Conservation (phyloP, 2,329 filamentous ascomycete genomes). For the Cordyceps tenuipes region DNA sequence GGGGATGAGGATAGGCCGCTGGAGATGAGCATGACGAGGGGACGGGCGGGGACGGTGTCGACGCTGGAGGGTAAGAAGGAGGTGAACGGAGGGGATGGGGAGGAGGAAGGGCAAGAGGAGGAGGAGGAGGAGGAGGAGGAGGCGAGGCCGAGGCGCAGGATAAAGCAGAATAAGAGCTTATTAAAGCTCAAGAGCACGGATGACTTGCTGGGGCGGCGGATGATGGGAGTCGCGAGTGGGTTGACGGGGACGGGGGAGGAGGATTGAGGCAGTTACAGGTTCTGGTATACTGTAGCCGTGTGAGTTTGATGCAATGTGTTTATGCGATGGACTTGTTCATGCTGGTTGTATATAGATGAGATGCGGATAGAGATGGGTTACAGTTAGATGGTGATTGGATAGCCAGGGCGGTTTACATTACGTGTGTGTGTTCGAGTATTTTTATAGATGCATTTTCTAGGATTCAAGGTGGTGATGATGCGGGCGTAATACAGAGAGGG, state of each 20-base stretch:
- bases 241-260: constrained; percentile 34
- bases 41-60: constrained; percentile 16
- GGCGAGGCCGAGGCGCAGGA: constrained; percentile 1
- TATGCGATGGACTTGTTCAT: too few species aligned
- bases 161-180: constrained; percentile 28
- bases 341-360: too few species aligned
- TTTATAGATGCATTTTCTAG: too few species aligned
- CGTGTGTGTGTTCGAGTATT: too few species aligned
- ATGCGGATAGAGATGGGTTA: too few species aligned
- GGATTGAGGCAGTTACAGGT: constrained; percentile 4
- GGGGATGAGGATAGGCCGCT: constrained; percentile 74
- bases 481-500: too few species aligned
- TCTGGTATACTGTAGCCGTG: neutral
- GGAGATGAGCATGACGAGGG: constrained; percentile 63
- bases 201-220: constrained; percentile 38
- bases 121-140: neutral
- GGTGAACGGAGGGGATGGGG: neutral
- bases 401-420: too few species aligned
- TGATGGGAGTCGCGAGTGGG: constrained; percentile 39
- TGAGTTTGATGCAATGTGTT: too few species aligned
- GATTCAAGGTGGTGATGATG: too few species aligned
- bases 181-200: constrained; percentile 40
- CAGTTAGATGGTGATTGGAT: too few species aligned
- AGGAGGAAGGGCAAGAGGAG: neutral
- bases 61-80: neutral